phyloP scores from a whole-genome alignment of 192 early-diverging fungal species.

The Coemansia sp. region DNA sequence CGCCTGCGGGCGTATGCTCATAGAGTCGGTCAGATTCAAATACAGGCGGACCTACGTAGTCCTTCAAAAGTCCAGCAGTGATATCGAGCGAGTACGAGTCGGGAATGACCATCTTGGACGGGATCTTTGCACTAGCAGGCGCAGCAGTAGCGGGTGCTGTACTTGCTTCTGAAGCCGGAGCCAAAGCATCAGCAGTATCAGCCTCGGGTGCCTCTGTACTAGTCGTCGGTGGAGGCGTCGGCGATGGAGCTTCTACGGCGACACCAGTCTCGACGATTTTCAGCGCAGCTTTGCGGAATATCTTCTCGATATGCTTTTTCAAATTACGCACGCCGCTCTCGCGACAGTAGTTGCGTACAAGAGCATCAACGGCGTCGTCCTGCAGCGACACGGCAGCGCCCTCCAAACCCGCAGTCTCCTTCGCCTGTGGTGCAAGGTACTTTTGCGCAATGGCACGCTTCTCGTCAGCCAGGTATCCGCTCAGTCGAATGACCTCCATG shows the following conservation, averaged over 20 bases:
- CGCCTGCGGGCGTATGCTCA: conserved; percentile 86
- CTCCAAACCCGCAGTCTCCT: conserved; percentile 78
- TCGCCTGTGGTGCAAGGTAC: conserved; percentile 87
- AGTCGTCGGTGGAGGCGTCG: background rate
- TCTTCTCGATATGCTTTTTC: conserved; percentile 99
- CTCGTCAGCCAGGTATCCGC: conserved; percentile 87
- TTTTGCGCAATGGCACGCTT: conserved; percentile 93
- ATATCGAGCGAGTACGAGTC: conserved; percentile 66
- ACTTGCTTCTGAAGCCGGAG: background rate
- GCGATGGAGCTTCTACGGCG: conserved; percentile 22
- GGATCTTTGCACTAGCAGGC: background rate
- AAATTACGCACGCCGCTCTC: conserved; percentile 97
- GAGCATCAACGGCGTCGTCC: conserved; percentile 74
- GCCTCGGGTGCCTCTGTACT: background rate
- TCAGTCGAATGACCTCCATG: conserved; percentile 97
- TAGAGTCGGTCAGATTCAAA: conserved; percentile 92
- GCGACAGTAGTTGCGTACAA: conserved; percentile 92
- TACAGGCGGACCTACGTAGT: conserved; percentile 89
- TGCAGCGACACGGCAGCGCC: conserved; percentile 69
- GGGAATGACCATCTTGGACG: conserved; percentile 52
- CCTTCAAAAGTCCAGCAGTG: conserved; percentile 72
- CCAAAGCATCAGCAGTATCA: background rate
- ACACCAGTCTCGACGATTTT: conserved; percentile 74
- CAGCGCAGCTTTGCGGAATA: conserved; percentile 95
- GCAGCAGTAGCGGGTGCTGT: background rate